Evolutionary conservation across 176 grass and related monocot species (phyloP), one percentile per base, ranked within the genome.

Genomic region (Bolboschoenus planiculmis): DNA sequence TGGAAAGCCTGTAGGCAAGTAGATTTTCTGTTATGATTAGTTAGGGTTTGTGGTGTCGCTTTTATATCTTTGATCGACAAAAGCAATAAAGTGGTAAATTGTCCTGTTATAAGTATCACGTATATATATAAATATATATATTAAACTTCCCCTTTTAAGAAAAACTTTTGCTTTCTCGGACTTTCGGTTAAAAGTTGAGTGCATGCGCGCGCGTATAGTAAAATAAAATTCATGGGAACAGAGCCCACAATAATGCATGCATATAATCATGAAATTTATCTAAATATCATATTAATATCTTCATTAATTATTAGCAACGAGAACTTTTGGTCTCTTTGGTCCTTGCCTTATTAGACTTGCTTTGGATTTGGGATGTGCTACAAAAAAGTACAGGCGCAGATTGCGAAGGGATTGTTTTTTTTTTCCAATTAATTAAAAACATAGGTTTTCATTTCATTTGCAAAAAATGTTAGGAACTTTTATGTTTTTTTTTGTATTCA

Each of bases 121-220:
- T n/a, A 47, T 47, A 48, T 48, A 48, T 48, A 48, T 15, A 76
- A 75, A 24, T 7, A 75, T 24, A 75, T 13, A 24, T 30, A 75
- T 75, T 30, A 50, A 75, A 50, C 71, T 75, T 75, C 13, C 43
- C 71, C 43, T 75, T 75, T 50, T 50, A 50, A 51, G 72, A 24
- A 18, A 76, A 76, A 31, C 72, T 51, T 76, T 31, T 29, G 44
- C 72, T 76, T 76, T 76, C 44, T 76, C 44, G 14, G 44, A 50
- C 72, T 76, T 76, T 76, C 72, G 44, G 72, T 76, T 76, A 76
- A 76, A 76, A 76, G 72, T 18, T 50, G 11, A 50, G 44, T 76
- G 72, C 72, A 76, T 76, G 72, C 72, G 72, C 26, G 72, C 72
- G 72, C 26, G 40, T 43, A 76, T 33, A 51, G 44, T 18, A 2